These are phyloP conservation scores for Nicotiana undulata DNA, from an alignment of 257 asterid genomes.

Conservation along the genomic window DNA sequence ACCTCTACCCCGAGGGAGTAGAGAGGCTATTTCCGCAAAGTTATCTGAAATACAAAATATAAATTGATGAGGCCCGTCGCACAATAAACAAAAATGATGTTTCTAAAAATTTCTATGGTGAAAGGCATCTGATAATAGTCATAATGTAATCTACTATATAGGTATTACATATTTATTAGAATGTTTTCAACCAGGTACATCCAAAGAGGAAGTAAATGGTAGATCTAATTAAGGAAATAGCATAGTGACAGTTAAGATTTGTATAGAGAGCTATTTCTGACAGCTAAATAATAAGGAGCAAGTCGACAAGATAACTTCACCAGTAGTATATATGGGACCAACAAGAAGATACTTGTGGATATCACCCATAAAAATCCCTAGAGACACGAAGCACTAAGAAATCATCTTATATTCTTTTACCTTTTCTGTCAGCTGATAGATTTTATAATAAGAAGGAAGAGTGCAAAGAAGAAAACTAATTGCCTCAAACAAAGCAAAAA, in stretches of 20 bases:
- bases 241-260: neutral
- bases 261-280: neutral
- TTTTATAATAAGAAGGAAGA: neutral
- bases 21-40: neutral
- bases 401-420: neutral
- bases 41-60: neutral
- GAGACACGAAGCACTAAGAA: neutral
- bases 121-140: neutral
- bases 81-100: neutral
- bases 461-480: neutral
- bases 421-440: neutral
- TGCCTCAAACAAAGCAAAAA: neutral
- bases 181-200: neutral
- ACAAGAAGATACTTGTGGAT: neutral
- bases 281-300: neutral
- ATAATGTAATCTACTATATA: neutral
- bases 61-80: neutral
- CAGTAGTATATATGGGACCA: neutral
- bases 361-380: neutral
- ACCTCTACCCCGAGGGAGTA: too few species aligned
- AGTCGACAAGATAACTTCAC: neutral
- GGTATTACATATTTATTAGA: neutral
- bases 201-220: neutral
- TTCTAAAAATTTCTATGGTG: neutral
- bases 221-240: neutral